phyloP scores from a whole-genome alignment of 192 early-diverging fungal genomes.

The Thamnidium elegans region DNA sequence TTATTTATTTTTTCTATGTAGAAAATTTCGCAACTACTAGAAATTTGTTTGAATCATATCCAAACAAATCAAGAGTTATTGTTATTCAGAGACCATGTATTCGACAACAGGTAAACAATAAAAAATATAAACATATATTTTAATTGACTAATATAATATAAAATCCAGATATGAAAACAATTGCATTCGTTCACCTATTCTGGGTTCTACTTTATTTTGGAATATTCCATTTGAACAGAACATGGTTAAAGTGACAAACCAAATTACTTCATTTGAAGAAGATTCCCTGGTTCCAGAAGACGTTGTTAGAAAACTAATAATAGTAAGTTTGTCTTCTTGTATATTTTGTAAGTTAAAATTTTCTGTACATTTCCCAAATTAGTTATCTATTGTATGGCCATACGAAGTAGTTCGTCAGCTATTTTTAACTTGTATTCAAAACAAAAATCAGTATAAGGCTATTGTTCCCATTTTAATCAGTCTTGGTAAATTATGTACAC shows the following conservation, averaged over 20 bases:
- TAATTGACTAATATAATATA: no score
- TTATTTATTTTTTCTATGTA: background rate
- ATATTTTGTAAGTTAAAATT: background rate
- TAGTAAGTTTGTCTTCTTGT: constrained; percentile 1
- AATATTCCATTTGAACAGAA: constrained; percentile 1
- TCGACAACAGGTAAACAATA: no score
- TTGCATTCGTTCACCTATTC: background rate
- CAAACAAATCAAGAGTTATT: background rate
- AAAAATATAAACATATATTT: no score
- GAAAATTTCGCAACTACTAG: background rate
- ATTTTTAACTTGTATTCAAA: constrained; percentile 10
- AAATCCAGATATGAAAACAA: background rate
- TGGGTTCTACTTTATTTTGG: background rate
- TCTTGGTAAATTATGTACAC: background rate
- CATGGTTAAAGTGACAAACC: constrained; percentile 11
- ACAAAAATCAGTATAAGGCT: constrained; percentile 10
- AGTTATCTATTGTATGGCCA: constrained; percentile 22
- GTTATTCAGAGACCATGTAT: background rate
- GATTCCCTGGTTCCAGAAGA: background rate
- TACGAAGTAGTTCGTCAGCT: constrained; percentile 7
- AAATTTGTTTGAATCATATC: background rate
- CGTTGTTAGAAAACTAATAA: background rate
- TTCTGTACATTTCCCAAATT: background rate
- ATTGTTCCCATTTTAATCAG: constrained; percentile 5
- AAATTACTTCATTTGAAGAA: constrained; percentile 8